Conservation (phyloP, 495 filamentous ascomycete species). For the Xeromyces bisporus region DNA sequence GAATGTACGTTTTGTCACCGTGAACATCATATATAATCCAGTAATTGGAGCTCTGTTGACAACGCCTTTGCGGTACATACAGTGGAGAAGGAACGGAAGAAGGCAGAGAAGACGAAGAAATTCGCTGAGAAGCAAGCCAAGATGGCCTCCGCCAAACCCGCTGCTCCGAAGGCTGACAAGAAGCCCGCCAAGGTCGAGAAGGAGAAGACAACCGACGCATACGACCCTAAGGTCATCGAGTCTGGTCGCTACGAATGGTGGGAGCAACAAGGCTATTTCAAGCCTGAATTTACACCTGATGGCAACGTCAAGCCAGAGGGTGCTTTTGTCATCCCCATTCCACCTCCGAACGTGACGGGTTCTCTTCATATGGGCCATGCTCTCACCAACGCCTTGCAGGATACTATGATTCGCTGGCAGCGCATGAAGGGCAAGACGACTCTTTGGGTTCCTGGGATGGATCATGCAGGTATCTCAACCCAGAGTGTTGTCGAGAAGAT, state of each 20-base stretch:
- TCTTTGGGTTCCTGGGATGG: slow-evolving; percentile 56
- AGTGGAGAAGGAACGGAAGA: slow-evolving; percentile 40
- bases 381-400: slow-evolving; percentile 49
- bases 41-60: slow-evolving; percentile 11
- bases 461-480: slow-evolving; percentile 64
- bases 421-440: slow-evolving; percentile 50
- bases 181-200: slow-evolving; percentile 19
- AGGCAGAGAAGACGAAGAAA: slow-evolving; percentile 44
- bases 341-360: slow-evolving; percentile 66
- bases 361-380: slow-evolving; percentile 58
- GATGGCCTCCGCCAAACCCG: slow-evolving; percentile 20
- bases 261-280: slow-evolving; percentile 51
- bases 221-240: slow-evolving; percentile 40
- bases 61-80: slow-evolving; percentile 1
- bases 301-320: slow-evolving; percentile 50
- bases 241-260: slow-evolving; percentile 41
- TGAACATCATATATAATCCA: too few relatives aligned
- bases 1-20: slow-evolving; percentile 25
- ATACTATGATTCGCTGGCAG: slow-evolving; percentile 58
- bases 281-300: slow-evolving; percentile 49
- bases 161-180: slow-evolving; percentile 32
- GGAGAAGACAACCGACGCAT: slow-evolving; percentile 21
- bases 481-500: slow-evolving; percentile 65
- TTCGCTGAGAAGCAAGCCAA: slow-evolving; percentile 43
- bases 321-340: slow-evolving; percentile 54